Evolutionary conservation across 305 asterid genomes (phyloP).

Genomic region (Rubia peregrina): DNA sequence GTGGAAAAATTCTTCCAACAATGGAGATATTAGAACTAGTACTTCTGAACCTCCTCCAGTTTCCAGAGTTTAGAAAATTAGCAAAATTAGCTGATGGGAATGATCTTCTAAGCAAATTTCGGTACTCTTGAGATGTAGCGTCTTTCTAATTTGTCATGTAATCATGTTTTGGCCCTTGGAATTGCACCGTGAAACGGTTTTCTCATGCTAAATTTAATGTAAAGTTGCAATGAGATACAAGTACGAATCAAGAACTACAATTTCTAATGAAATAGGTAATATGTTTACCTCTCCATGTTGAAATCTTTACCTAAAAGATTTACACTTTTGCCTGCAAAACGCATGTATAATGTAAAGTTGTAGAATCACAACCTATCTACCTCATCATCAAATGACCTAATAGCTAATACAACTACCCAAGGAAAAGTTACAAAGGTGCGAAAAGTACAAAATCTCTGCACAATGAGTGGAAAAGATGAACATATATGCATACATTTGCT

Average conservation of each 20-base stretch:
- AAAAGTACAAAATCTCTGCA: not conserved
- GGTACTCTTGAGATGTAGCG: not conserved
- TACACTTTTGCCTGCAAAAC: not conserved
- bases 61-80: slow-evolving; percentile 10
- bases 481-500: not conserved
- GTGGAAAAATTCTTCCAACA: slow-evolving; percentile 26
- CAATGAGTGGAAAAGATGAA: not conserved
- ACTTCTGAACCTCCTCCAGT: slow-evolving; percentile 20
- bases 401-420: not conserved
- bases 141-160: not conserved
- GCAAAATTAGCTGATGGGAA: not conserved
- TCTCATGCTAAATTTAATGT: not conserved
- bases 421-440: not conserved
- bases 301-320: not conserved
- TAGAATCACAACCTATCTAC: not conserved
- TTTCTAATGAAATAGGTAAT: not conserved
- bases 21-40: slow-evolving; percentile 13
- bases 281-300: not conserved
- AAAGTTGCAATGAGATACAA: not conserved
- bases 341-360: not conserved
- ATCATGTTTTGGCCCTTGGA: not conserved
- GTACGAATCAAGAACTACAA: not conserved
- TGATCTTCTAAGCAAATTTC: not conserved
- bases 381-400: not conserved
- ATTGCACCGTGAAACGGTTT: not conserved